These are phyloP conservation scores for Claviceps paspali DNA, from an alignment of 2,329 filamentous ascomycete genomes.

Conservation along the genomic window DNA sequence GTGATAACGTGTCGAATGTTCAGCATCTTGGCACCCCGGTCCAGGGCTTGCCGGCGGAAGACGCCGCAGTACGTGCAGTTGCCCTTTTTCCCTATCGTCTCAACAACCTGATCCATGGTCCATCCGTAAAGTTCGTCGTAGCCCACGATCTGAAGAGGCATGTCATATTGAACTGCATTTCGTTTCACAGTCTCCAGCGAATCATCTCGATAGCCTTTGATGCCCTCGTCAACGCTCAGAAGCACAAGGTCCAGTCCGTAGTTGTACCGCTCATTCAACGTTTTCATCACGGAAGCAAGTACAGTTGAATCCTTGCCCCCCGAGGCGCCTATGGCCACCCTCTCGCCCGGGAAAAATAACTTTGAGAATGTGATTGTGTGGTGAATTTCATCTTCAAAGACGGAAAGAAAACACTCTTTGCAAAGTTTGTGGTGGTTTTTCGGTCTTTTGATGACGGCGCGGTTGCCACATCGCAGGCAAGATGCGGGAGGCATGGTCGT, in stretches of 20 bases:
- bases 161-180: conserved; percentile 79
- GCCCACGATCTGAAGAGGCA: conserved; percentile 82
- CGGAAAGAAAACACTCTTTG: conserved; percentile 67
- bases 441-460: conserved; percentile 80
- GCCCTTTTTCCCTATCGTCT: conserved; percentile 90
- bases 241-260: conserved; percentile 79
- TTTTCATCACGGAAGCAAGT: conserved; percentile 85
- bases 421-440: conserved; percentile 94
- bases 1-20: conserved; percentile 89
- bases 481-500: conserved; percentile 64
- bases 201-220: conserved; percentile 92
- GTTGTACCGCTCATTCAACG: conserved; percentile 74
- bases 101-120: conserved; percentile 98
- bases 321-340: conserved; percentile 85
- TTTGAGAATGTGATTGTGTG: conserved; percentile 71
- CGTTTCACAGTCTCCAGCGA: conserved; percentile 92
- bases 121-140: conserved; percentile 93
- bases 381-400: conserved; percentile 90
- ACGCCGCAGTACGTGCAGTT: conserved; percentile 99
- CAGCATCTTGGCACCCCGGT: conserved; percentile 76
- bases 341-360: conserved; percentile 75
- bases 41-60: conserved; percentile 83
- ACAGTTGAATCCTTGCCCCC: conserved; percentile 97
- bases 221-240: conserved; percentile 90
- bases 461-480: conserved; percentile 62